Conservation (phyloP, 2,329 filamentous ascomycete species). For the Chaetomium globosum region DNA sequence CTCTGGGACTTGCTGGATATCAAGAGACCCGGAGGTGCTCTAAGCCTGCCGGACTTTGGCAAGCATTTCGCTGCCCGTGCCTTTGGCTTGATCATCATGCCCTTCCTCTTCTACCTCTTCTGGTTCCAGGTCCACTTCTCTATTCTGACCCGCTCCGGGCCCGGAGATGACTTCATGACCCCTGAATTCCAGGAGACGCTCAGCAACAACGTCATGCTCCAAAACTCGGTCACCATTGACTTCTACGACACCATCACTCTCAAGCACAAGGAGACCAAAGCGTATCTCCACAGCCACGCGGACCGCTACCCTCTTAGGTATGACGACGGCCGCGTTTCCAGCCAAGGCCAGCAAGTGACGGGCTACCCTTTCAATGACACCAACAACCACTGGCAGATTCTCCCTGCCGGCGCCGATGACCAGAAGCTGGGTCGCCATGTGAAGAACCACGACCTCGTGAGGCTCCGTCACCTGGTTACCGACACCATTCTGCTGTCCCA, state of each 20-base stretch:
- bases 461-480: conserved; percentile 83
- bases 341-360: conserved; percentile 96
- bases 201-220: conserved; percentile 89
- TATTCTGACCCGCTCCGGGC: conserved; percentile 83
- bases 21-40: conserved; percentile 78
- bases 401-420: conserved; percentile 67
- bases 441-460: conserved; percentile 80
- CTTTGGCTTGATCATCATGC: conserved; percentile 84
- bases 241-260: conserved; percentile 89
- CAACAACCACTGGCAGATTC: conserved; percentile 96
- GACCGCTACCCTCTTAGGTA: conserved; percentile 91
- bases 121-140: conserved; percentile 99
- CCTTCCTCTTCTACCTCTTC: conserved; percentile 97
- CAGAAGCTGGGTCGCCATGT: conserved; percentile 65
- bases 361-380: conserved; percentile 98
- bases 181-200: conserved; percentile 97
- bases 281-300: conserved; percentile 90
- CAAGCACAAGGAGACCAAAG: conserved; percentile 95
- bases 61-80: conserved; percentile 89
- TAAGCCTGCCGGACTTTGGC: conserved; percentile 75
- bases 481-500: conserved; percentile 87
- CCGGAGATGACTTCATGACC: conserved; percentile 98
- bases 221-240: conserved; percentile 81
- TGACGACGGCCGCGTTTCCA: conserved; percentile 95
- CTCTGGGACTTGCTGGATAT: conserved; percentile 93